Conservation (phyloP, 352 stramenopile species). For the Plasmopara halstedii region DNA sequence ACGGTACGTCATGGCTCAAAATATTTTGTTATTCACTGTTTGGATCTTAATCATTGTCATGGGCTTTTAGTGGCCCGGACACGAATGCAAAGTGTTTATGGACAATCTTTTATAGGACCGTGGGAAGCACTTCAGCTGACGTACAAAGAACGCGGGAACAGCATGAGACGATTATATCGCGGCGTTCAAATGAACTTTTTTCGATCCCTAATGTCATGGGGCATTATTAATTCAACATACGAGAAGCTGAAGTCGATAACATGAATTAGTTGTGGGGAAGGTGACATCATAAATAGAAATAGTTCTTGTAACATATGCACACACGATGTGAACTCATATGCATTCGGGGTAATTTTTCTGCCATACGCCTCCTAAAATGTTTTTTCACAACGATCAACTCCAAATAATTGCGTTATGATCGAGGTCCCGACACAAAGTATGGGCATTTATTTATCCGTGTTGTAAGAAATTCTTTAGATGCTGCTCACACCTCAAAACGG, state of each 20-base stretch:
- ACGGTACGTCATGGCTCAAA: constrained; percentile 32
- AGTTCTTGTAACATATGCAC: constrained; percentile 4
- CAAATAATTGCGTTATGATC: too few relatives aligned
- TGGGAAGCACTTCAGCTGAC: constrained; percentile 53
- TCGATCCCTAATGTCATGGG: constrained; percentile 80
- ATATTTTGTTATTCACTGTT: constrained; percentile 4
- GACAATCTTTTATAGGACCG: constrained; percentile 48
- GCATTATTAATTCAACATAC: constrained; percentile 88
- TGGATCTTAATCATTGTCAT: not conserved
- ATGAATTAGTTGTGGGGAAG: constrained; percentile 10
- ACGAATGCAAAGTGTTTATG: constrained; percentile 79
- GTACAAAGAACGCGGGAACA: constrained; percentile 62
- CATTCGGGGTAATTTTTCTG: too few relatives aligned
- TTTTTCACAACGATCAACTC: too few relatives aligned
- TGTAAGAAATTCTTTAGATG: too few relatives aligned
- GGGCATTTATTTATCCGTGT: too few relatives aligned
- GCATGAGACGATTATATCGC: constrained; percentile 61
- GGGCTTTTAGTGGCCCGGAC: constrained; percentile 56
- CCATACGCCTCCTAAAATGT: too few relatives aligned
- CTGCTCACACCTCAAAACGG: too few relatives aligned
- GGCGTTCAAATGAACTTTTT: constrained; percentile 87
- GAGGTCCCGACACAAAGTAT: too few relatives aligned
- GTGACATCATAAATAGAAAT: constrained; percentile 1
- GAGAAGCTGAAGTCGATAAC: constrained; percentile 80
- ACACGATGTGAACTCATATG: not conserved